phyloP scores from a whole-genome alignment of 139 green algal species.

The Chlorella sp. region DNA sequence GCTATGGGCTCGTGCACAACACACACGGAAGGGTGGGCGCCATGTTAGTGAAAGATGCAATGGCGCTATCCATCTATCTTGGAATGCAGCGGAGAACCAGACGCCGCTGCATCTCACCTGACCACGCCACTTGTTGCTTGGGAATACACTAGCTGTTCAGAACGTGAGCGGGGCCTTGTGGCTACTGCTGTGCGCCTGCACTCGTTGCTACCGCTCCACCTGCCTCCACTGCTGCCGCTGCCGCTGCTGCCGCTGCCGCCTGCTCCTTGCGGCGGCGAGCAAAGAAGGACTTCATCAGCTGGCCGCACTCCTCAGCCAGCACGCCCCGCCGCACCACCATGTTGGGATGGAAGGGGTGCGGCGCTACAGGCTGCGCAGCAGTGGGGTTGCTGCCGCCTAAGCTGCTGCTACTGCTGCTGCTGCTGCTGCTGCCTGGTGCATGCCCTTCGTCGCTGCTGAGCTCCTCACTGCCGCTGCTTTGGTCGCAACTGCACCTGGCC shows the following conservation, averaged over 20 bases:
- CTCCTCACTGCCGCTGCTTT: not conserved
- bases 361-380: not conserved
- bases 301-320: slow-evolving; percentile 63
- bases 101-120: no score
- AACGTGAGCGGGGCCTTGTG: no score
- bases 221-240: not conserved
- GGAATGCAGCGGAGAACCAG: no score
- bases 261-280: slow-evolving; percentile 34
- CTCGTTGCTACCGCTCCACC: not conserved
- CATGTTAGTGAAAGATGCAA: no score
- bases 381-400: not conserved
- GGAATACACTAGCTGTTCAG: no score
- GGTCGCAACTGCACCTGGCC: not conserved
- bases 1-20: no score
- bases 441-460: not conserved
- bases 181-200: no score
- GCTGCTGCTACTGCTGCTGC: not conserved
- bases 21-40: no score
- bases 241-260: not conserved
- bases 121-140: no score
- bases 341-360: slow-evolving; percentile 73
- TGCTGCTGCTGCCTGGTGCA: not conserved
- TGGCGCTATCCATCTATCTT: no score
- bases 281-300: slow-evolving; percentile 78
- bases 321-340: slow-evolving; percentile 69